Evolutionary conservation across 1,284 basidiomycete species (phyloP), one percentile per base, ranked within the genome.

Genomic region (Fomitopsis pinicola): DNA sequence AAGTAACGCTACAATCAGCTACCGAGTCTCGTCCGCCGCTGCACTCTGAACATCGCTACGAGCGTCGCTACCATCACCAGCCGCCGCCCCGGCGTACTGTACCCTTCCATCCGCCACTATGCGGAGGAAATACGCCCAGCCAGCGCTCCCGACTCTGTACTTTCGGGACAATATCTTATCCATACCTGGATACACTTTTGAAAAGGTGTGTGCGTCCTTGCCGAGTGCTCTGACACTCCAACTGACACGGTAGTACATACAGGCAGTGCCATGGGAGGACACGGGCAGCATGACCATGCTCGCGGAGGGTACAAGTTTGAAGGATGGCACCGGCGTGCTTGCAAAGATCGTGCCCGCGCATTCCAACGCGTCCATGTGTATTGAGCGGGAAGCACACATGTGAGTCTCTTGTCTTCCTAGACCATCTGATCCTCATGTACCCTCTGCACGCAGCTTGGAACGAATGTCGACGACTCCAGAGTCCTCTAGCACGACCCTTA

Each of bases 311-410:
- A 84, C 79, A 63, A 87, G 82, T 64, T 73, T 89, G 63, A 88
- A 89, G 74, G 87, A 89, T 70, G 82, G 85, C 35, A 84, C 85
- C 5, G 81, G 78, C 62, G 83, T 89, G 2, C 73, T 90, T 33
- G 88, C 88, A 1, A 90, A 90, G 75, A 86, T 90, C 66, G 87
- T 85, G 6, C 82, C 84, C 35, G 82, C 85, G 8, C 84, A 87
- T 62, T 85, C 86, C 2, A 87, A 87, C 70, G 87, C 83, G 14
- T 87, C 87, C 6, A 83, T 89, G 77, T 85, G 82, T 72, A 73
- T 90, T 30, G 87, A 89, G 68, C 78, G 87, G 57, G 88, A 90
- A 71, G 84, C 84, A 3, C 87, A 88, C 71, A 84, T 88, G 87
- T 87, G 70, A 58, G 83, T 78, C 28, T n/a, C n/a, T 45, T 35